A percentile compares a stretch with the other conserved stretches of the same genome.
phyloP scores from a whole-genome alignment of 495 filamentous ascomycete genomes.

The Paragyromitra xinjiangensis region DNA sequence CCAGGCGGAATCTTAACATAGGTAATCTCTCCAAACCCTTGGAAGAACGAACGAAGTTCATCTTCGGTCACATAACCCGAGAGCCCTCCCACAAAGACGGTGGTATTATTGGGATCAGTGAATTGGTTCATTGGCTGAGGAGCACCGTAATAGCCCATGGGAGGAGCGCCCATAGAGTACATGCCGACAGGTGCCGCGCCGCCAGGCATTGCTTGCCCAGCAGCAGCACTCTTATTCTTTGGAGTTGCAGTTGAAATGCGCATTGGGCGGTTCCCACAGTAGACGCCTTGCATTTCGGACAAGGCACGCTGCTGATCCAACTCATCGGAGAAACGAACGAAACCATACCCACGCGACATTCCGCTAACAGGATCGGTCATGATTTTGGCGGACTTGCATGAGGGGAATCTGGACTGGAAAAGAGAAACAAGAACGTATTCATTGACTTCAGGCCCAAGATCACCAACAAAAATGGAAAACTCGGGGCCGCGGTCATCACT shows the following conservation, averaged over 20 bases:
- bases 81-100: constrained; percentile 96
- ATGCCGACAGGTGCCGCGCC: constrained; percentile 63
- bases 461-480: constrained; percentile 96
- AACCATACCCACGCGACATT: constrained; percentile 97
- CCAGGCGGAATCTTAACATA: constrained; percentile 99
- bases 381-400: constrained; percentile 99
- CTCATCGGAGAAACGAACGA: constrained; percentile 96
- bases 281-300: constrained; percentile 98
- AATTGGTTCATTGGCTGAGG: constrained; percentile 99
- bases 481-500: constrained; percentile 97
- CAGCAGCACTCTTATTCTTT: constrained; percentile 80
- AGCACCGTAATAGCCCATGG: constrained; percentile 81
- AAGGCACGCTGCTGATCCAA: constrained; percentile 93
- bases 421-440: constrained; percentile 97
- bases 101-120: constrained; percentile 99
- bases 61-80: constrained; percentile 99
- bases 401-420: constrained; percentile 94
- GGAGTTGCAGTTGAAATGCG: constrained; percentile 97
- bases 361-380: constrained; percentile 99
- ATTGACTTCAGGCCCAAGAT: constrained; percentile 97
- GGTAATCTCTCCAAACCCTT: constrained; percentile 98
- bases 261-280: constrained; percentile 99
- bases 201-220: constrained; percentile 67
- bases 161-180: constrained; percentile 77
- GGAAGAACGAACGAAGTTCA: constrained; percentile 99